Base-by-base conservation (phyloP, 106 monocot genomes). In the Dendrobium chrysotoxum region DNA sequence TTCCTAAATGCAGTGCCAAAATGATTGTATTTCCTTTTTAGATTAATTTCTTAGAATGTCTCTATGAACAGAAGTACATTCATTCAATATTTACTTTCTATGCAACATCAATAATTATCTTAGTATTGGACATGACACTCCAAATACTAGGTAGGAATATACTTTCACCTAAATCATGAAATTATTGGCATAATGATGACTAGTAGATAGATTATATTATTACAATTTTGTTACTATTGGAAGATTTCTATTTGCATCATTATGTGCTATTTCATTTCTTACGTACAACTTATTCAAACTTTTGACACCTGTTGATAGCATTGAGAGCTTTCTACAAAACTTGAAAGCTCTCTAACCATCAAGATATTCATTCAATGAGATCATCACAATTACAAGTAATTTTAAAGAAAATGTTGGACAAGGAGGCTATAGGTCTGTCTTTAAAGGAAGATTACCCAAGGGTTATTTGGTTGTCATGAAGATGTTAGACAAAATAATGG, bases 391-490 rank as follows among this genome's bases (percentile, higher is more conserved):
- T n/a, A n/a, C n/a, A n/a, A n/a, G n/a, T 8, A 21, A 66, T 23
- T 66, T 66, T 3, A 21, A 66, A 23, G 65, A 23, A 23, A 66
- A 66, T 3, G 3, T 66, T 3, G 65, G 65, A 7, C n/a, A 66
- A 23, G 65, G 65, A 1, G 65, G 65, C n/a, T 66, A 23, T 66
- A n/a, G 65, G 65, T 66, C 65, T 66, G n/a, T 66, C n/a, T 66
- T 23, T 25, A 66, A 66, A 25, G 65, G 65, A 21, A 25, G 23
- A 66, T n/a, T 66, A 6, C 65, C 65, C 6, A n/a, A n/a, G 1
- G 35, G 72, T 17, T 17, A 39, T 17, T 4, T 73, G 30, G 72
- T 73, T 39, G 35, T 30, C 1, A 35, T 73, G 35, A 73, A 73
- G 72, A 73, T 73, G 38, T 73, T 73, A 39, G 4, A 10, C 9